Evolutionary conservation across 108 stramenopile species (phyloP), one percentile per base, ranked within the genome.

Genomic region (Nitzschia sp.): DNA sequence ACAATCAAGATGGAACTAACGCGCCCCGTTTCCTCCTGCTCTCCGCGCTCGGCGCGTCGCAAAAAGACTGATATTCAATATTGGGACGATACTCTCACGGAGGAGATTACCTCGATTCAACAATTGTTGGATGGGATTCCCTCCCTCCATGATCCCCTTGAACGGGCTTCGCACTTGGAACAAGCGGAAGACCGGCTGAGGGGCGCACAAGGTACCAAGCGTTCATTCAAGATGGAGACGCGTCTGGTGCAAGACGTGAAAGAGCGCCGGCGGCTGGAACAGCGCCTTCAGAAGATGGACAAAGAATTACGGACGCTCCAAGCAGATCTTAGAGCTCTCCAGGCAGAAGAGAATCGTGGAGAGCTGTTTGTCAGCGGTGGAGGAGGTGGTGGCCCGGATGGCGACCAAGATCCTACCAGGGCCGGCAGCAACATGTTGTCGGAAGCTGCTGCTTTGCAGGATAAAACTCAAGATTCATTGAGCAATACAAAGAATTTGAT

Each of bases 181-280:
- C 75, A 85, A 1, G 80, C 84, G 35, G 88, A 94, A 58, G 80
- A 86, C 31, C 79, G 76, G 58, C 34, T 91, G 50, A 81, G 85
- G 11, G 73, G 72, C 9, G 89, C 89, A 5, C 66, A 80, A 26
- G 86, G 87, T 9, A 94, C 82, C 9, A 89, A 89, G 58, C 82
- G 85, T 19, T 82, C 80, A 23, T 89, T 87, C 70, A 94, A 94
- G 72, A 90, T 90, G 89, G 92, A 94, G 77, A 87, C 73, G 23
- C 83, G 92, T 25, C 69, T 94, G 53, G 80, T 94, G 16, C 58
- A 74, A 19, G 89, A 94, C 69, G 76, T 79, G 0, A 54, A 59
- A 11, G 62, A 74, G 31, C 77, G 85, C 17, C 73, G 71, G n/a
- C 61, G 71, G 33, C 83, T 79, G 34, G 86, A 89, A 54, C 63